Evolutionary conservation across 176 grass and related monocot genomes (phyloP).

Genomic region (Musa beccarii): DNA sequence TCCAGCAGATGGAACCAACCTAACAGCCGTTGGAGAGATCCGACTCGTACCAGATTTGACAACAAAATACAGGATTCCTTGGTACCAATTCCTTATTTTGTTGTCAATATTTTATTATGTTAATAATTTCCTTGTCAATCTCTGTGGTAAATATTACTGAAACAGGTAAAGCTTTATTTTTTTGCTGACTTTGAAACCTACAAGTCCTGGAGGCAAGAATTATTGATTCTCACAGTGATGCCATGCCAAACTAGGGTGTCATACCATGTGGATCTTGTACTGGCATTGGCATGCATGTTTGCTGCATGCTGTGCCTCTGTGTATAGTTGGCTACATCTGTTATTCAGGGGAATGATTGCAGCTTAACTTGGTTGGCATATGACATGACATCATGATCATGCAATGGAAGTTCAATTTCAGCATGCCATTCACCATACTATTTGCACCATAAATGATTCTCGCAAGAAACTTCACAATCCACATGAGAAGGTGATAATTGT

Average conservation of each 20-base stretch:
- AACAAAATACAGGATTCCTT: constrained; percentile 70
- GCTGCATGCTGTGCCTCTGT: background rate
- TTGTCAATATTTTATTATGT: background rate
- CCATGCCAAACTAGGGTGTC: background rate
- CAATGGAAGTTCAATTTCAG: too few species aligned
- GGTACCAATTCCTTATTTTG: constrained; percentile 27
- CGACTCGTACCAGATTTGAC: constrained; percentile 80
- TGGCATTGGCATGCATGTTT: background rate
- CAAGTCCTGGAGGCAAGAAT: background rate
- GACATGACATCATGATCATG: too few species aligned
- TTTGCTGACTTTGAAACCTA: background rate
- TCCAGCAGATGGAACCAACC: constrained; percentile 69
- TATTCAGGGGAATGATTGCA: too few species aligned
- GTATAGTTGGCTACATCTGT: too few species aligned
- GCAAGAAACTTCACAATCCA: background rate
- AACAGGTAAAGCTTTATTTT: background rate
- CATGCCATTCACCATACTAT: too few species aligned
- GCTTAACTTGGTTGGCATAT: too few species aligned
- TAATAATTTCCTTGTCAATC: background rate
- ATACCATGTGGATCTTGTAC: background rate
- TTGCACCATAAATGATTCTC: too few species aligned
- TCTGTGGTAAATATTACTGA: background rate
- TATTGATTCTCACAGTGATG: background rate
- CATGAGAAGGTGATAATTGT: background rate
- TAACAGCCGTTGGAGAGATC: constrained; percentile 86